Evolutionary conservation across 768 basidiomycete genomes (phyloP).

Genomic region (Wakefieldia striispora): DNA sequence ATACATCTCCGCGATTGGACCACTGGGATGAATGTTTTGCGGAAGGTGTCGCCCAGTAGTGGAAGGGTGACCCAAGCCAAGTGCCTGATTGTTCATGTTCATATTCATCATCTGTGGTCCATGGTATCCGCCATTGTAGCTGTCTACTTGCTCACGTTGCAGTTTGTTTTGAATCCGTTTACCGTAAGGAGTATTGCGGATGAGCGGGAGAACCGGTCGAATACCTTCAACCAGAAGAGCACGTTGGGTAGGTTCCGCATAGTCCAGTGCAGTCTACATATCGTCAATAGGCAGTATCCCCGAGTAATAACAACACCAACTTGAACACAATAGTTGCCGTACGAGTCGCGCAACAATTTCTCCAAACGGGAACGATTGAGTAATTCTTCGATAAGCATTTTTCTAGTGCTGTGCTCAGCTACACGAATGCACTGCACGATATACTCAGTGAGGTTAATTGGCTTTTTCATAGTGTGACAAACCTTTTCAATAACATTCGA

Average conservation of each 20-base stretch:
- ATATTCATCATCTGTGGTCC: conserved; percentile 63
- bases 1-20: conserved; percentile 65
- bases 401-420: conserved; percentile 91
- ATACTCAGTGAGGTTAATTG: neutral
- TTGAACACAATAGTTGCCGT: conserved; percentile 94
- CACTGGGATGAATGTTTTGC: conserved; percentile 49
- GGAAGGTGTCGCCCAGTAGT: conserved; percentile 55
- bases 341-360: conserved; percentile 94
- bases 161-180: conserved; percentile 99
- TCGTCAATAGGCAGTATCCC: conserved; percentile 16
- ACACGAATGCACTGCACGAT: conserved; percentile 73
- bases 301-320: conserved; percentile 36
- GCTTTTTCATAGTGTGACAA: conserved; percentile 1
- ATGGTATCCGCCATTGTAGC: conserved; percentile 54
- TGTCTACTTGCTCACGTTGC: conserved; percentile 88
- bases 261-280: conserved; percentile 89
- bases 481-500: conserved; percentile 99
- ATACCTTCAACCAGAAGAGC: conserved; percentile 94
- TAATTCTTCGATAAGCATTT: conserved; percentile 92
- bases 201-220: conserved; percentile 95
- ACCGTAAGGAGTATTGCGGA: conserved; percentile 98
- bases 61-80: conserved; percentile 41
- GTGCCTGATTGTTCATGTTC: conserved; percentile 52
- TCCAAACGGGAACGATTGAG: conserved; percentile 93
- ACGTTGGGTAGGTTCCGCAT: conserved; percentile 93